A percentile compares a stretch with the other conserved stretches of the same genome.
Evolutionary conservation across 164 flowering plant species (phyloP).

Genomic region (Chimonanthus salicifolius): DNA sequence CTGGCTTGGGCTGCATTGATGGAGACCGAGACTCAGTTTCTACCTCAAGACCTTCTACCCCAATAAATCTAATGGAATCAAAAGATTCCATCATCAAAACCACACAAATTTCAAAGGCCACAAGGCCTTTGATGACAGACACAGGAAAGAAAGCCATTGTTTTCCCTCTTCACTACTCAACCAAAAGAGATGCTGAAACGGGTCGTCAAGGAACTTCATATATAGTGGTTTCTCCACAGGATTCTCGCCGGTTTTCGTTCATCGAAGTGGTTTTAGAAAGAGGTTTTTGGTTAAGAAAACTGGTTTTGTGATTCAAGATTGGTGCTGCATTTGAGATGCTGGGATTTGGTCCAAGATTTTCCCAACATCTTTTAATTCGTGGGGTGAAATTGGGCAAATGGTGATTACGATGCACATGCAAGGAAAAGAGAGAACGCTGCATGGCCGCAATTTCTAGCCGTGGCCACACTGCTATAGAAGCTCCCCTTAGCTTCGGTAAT

Average conservation of each 20-base stretch:
- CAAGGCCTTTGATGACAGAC: slow-evolving; percentile 7
- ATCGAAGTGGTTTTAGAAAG: slow-evolving; percentile 2
- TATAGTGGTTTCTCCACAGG: slow-evolving; percentile 12
- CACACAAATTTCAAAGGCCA: slow-evolving; percentile 14
- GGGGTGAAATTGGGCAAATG: not conserved
- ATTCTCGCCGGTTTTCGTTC: slow-evolving; percentile 15
- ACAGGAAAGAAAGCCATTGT: slow-evolving; percentile 7
- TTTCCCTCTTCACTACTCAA: not conserved
- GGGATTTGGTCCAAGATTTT: not conserved
- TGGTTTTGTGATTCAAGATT: not conserved
- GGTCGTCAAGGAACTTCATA: slow-evolving; percentile 9
- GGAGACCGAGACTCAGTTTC: not conserved
- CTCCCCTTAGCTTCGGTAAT: not conserved
- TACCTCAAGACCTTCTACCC: not conserved
- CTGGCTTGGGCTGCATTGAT: not conserved
- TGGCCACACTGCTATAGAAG: not conserved
- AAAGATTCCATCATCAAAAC: slow-evolving; percentile 5
- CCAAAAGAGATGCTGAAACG: slow-evolving; percentile 7
- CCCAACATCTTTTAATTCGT: not conserved
- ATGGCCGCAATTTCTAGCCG: not conserved
- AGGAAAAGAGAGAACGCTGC: not conserved
- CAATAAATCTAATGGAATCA: not conserved
- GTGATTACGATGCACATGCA: not conserved
- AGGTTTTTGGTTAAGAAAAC: not conserved
- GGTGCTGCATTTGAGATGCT: not conserved